A percentile compares a stretch with the other conserved stretches of the same genome.
phyloP scores from a whole-genome alignment of 2,329 filamentous ascomycete species.

The Aspergillus uvarum region DNA sequence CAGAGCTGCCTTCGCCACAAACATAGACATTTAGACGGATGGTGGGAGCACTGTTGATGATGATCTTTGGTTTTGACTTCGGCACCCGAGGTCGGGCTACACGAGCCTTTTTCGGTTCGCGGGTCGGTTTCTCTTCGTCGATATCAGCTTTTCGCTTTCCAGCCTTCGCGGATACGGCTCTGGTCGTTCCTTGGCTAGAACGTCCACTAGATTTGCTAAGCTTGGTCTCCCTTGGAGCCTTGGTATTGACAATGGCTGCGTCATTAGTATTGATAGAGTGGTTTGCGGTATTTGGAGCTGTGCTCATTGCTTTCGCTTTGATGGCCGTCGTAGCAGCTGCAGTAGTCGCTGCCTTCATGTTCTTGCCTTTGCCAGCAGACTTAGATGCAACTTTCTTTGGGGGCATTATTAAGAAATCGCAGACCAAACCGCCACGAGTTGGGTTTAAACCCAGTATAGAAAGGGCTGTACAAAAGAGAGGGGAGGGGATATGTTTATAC shows the following conservation, averaged over 20 bases:
- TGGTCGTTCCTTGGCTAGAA: constrained; percentile 22
- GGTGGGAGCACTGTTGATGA: constrained; percentile 63
- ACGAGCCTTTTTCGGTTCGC: constrained; percentile 33
- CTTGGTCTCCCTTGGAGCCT: constrained; percentile 27
- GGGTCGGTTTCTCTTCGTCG: constrained; percentile 27
- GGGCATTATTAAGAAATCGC: constrained; percentile 23
- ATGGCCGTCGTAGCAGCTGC: constrained; percentile 28
- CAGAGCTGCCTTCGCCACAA: constrained; percentile 76
- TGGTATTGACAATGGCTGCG: constrained; percentile 20
- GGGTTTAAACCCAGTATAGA: neutral
- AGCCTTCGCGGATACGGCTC: constrained; percentile 16
- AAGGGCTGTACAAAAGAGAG: constrained; percentile 4
- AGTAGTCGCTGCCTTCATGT: constrained; percentile 22
- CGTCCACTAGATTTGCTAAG: constrained; percentile 9
- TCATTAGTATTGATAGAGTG: constrained; percentile 23
- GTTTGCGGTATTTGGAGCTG: neutral
- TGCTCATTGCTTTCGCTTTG: neutral
- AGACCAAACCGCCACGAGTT: neutral
- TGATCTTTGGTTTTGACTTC: constrained; percentile 35
- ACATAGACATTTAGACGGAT: constrained; percentile 68
- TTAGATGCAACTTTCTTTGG: constrained; percentile 31
- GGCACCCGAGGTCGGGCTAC: constrained; percentile 29
- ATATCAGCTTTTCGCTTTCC: constrained; percentile 38
- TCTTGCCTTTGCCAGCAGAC: constrained; percentile 17
- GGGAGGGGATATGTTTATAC: neutral